Evolutionary conservation across 805 yeast species (phyloP).

Genomic region (Saturnispora bothae): DNA sequence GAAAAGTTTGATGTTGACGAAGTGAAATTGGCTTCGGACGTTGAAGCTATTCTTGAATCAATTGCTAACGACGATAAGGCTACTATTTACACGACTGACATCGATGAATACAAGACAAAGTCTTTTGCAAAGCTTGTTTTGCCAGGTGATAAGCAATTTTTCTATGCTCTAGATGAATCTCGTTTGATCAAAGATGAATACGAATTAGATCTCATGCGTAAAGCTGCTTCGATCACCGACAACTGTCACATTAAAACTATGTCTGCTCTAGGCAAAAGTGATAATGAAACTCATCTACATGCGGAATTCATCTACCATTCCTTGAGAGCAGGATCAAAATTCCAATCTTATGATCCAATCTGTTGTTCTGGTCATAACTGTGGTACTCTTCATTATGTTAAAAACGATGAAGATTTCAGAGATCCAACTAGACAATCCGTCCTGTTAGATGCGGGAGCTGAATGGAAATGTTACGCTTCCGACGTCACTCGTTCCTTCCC

Average conservation of each 20-base stretch:
- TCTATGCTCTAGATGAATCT: slow-evolving; percentile 77
- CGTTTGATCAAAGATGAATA: slow-evolving; percentile 75
- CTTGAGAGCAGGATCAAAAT: slow-evolving; percentile 84
- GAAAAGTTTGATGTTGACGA: slow-evolving; percentile 70
- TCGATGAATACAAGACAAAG: slow-evolving; percentile 34
- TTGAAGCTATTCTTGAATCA: slow-evolving; percentile 28
- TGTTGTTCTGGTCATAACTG: slow-evolving; percentile 91
- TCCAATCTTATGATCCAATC: slow-evolving; percentile 86
- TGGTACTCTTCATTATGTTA: slow-evolving; percentile 82
- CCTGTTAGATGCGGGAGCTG: slow-evolving; percentile 94
- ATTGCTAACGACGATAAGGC: slow-evolving; percentile 14
- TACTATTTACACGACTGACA: slow-evolving; percentile 43
- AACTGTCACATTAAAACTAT: slow-evolving; percentile 84
- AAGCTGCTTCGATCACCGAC: slow-evolving; percentile 79
- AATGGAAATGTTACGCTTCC: slow-evolving; percentile 85
- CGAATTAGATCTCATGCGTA: slow-evolving; percentile 66
- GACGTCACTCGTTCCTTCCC: slow-evolving; percentile 97
- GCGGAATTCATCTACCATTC: slow-evolving; percentile 95
- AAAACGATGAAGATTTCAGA: slow-evolving; percentile 42
- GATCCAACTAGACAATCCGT: slow-evolving; percentile 54
- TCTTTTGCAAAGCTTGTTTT: slow-evolving; percentile 29
- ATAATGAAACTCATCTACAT: slow-evolving; percentile 82
- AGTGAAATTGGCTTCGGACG: slow-evolving; percentile 50
- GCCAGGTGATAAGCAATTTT: slow-evolving; percentile 38
- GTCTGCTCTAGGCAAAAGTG: slow-evolving; percentile 84